Evolutionary conservation across 768 basidiomycete genomes (phyloP).

Genomic region (Xanthoconium stramineum): DNA sequence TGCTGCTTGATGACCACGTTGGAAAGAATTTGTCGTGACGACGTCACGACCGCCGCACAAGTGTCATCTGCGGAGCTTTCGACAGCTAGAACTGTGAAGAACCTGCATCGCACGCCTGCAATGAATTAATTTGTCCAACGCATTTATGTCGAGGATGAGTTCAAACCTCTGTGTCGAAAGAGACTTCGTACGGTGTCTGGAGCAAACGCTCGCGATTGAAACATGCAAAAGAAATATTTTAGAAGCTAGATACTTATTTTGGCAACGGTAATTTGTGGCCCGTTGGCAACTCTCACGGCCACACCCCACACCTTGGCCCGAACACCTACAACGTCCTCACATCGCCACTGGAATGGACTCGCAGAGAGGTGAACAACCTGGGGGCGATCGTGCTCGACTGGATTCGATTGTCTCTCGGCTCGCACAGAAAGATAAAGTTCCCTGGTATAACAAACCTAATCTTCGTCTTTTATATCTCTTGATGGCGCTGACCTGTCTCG

Average conservation of each 20-base stretch:
- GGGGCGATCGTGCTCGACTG: too few species aligned
- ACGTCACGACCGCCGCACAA: constrained; percentile 83
- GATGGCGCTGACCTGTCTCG: constrained; percentile 41
- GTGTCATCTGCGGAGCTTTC: constrained; percentile 95
- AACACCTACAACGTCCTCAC: neutral
- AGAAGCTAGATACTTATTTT: too few species aligned
- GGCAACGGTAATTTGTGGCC: constrained; percentile 17
- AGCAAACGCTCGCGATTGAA: too few species aligned
- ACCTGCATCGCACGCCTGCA: constrained; percentile 2
- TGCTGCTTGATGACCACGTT: constrained; percentile 89
- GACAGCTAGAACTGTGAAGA: constrained; percentile 67
- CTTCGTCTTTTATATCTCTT: constrained; percentile 52
- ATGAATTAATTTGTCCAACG: neutral
- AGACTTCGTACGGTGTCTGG: neutral
- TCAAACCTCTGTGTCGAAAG: neutral
- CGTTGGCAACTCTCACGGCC: neutral
- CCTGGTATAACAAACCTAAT: constrained; percentile 64
- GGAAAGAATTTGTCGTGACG: constrained; percentile 64
- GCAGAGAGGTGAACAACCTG: neutral
- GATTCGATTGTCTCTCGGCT: constrained; percentile 21
- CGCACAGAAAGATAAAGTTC: constrained; percentile 37
- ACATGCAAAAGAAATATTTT: too few species aligned
- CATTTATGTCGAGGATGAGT: neutral
- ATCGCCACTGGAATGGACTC: constrained; percentile 3
- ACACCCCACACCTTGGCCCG: too few species aligned